Evolutionary conservation across 2,329 filamentous ascomycete species (phyloP), one percentile per base, ranked within the genome.

Genomic region (Venturia pyrina): DNA sequence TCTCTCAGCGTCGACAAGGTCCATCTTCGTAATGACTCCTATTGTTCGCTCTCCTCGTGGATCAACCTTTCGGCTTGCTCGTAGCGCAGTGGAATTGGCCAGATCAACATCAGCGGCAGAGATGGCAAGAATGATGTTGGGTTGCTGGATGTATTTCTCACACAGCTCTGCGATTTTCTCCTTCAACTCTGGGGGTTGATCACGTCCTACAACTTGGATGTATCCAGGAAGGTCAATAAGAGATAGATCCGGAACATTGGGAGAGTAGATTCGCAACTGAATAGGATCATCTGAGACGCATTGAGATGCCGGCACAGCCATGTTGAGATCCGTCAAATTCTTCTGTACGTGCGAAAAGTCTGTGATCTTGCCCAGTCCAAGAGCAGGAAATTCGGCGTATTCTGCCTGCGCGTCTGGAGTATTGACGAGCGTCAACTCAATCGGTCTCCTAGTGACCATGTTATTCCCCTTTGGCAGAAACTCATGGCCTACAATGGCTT

Each of bases 21-120:
- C 95, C 93, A 99, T 97, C 79, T 99, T 99, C 3, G 95, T 99
- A 53, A 99, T 88, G n/a, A 99, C 95, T 57, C 95, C 95, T 73
- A 99, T 99, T 0, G 95, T 99, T 68, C 95, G 85, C 78, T 99
- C 95, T 65, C 95, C 95, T 68, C 95, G 84, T 1, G 95, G 95
- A 72, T 99, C 95, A 37, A 98, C 93, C 70, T 93, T 85, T 68
- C 95, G 85, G 70, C 93, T 96, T 21, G 95, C 92, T 70, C 93
- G 84, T 32, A 99, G 78, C 6, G 95, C 93, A 7, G 95, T 95
- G 1, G 95, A 99, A 76, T 99, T 99, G 28, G 95, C 95, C 66
- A 99, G 78, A 80, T 99, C 95, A 21, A 99, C 95, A 77, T 99
- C 95, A 32, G 95, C 95, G 1, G 96, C 95, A 1, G 96, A 99